Conservation (phyloP, 1,284 basidiomycete species). For the Malassezia vespertilionis region DNA sequence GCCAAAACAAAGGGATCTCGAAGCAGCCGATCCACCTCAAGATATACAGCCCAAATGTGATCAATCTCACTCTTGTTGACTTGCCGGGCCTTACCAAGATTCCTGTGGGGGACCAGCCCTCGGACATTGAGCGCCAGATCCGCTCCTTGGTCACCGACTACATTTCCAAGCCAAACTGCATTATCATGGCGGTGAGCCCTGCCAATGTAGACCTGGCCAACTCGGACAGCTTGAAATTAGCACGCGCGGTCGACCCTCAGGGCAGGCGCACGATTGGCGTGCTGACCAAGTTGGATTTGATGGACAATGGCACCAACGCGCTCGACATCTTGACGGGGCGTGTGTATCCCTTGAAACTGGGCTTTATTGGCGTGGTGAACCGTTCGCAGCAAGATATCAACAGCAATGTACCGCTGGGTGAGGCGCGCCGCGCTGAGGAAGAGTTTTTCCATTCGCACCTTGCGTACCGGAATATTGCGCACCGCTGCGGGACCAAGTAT, state of each 20-base stretch:
- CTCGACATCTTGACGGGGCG: conserved; percentile 86
- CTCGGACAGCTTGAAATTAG: conserved; percentile 80
- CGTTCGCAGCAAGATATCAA: conserved; percentile 68
- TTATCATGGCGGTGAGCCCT: conserved; percentile 95
- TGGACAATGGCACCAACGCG: conserved; percentile 71
- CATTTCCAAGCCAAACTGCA: conserved; percentile 91
- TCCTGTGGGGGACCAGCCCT: conserved; percentile 67
- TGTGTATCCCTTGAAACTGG: conserved; percentile 86
- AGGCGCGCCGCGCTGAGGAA: conserved; percentile 71
- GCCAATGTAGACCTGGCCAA: conserved; percentile 98
- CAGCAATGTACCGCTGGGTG: conserved; percentile 69
- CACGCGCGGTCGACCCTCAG: conserved; percentile 82
- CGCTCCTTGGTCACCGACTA: conserved; percentile 81
- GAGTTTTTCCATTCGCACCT: conserved; percentile 86
- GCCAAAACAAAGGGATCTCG: conserved; percentile 94
- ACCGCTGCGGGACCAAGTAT: conserved; percentile 91
- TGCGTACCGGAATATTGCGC: conserved; percentile 81
- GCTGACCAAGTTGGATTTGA: conserved; percentile 98
- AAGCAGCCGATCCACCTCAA: conserved; percentile 92
- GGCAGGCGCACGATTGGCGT: conserved; percentile 93
- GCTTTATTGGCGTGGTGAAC: conserved; percentile 91
- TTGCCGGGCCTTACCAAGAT: conserved; percentile 87
- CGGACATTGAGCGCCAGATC: conserved; percentile 86
- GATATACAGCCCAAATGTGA: conserved; percentile 88
- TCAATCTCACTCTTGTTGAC: conserved; percentile 93